Evolutionary conservation across 176 grass and related monocot species (phyloP), one percentile per base, ranked within the genome.

Genomic region (Carex cristatella): DNA sequence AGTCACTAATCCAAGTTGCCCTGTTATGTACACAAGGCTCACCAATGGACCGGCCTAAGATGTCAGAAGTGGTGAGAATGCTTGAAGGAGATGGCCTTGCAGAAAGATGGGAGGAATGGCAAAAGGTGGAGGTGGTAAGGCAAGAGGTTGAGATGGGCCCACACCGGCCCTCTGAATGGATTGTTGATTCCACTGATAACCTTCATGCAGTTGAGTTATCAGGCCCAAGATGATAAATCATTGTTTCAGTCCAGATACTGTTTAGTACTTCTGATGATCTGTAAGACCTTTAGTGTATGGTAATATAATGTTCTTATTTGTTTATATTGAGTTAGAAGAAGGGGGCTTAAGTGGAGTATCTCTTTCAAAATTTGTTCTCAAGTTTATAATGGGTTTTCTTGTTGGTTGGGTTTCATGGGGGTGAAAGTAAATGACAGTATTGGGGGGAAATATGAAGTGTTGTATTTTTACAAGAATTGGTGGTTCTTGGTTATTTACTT

Each of bases 41-140:
- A 61, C 91, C 94, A 64, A 81, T 51, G 44, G 91, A 97, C 3
- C 89, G 94, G 13, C 94, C 94, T n/a, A 97, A 94, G 86, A 97
- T 97, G 94, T 91, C 88, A 4, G 94, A 97, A 73, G 94, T 97
- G 42, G 94, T 97, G 72, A 91, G 91, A 81, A 97, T 97, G 94
- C 94, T 97, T 0, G 94, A 97, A 88, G 94, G 91, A 1, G 94
- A 97, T 19, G 91, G 94, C 7, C 91, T 97, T 0, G 91, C 89
- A 0, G 94, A 97, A 78, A 91, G 91, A 89, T 97, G 94, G 91
- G 94, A 97, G 53, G 94, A 97, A 84, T 97, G 94, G 94, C 94
- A 97, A 44, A 93, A 91, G 89, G 88, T 94, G 7, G 91, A 97
- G 56, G 90, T 95, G 28, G 88, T 90, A 79, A 85, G 84, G 53